A percentile compares a stretch with the other conserved stretches of the same genome.
These are phyloP conservation scores for Populus hybrid DNA, from an alignment of 441 rosid species.

Conservation along the genomic window DNA sequence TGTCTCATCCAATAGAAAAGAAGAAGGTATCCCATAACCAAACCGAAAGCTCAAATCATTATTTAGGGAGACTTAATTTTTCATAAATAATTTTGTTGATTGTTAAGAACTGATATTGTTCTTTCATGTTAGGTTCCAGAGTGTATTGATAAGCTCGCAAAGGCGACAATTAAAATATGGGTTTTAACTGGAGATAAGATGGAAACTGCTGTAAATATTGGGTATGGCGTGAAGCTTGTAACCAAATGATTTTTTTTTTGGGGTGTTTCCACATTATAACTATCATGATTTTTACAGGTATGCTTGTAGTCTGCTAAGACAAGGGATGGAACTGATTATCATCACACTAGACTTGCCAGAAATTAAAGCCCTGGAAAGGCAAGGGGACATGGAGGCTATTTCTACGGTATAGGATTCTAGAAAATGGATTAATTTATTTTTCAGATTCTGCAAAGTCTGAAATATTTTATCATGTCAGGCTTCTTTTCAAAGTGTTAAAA, in stretches of 20 bases:
- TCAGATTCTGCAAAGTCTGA: constrained; percentile 17
- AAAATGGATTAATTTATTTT: neutral
- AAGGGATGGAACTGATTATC: constrained; percentile 66
- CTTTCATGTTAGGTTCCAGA: constrained; percentile 61
- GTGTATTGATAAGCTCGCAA: constrained; percentile 80
- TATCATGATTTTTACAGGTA: constrained; percentile 43
- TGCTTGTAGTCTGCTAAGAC: constrained; percentile 80
- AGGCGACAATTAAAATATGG: constrained; percentile 86
- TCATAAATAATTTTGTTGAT: constrained; percentile 10
- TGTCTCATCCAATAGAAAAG: neutral
- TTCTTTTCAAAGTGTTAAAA: constrained; percentile 46
- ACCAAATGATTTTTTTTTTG: neutral
- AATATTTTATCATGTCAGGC: constrained; percentile 40
- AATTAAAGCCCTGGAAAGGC: constrained; percentile 60
- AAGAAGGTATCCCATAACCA: neutral
- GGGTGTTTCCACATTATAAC: constrained; percentile 9
- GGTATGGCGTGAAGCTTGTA: constrained; percentile 42
- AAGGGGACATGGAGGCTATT: constrained; percentile 54
- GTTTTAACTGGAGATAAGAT: constrained; percentile 93
- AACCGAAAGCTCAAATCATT: neutral
- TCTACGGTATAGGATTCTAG: constrained; percentile 36
- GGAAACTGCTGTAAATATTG: constrained; percentile 94
- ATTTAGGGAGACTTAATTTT: neutral
- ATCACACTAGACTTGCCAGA: constrained; percentile 63
- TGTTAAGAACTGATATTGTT: constrained; percentile 10